Evolutionary conservation across 768 basidiomycete genomes (phyloP).

Genomic region (Boletellus ananas): DNA sequence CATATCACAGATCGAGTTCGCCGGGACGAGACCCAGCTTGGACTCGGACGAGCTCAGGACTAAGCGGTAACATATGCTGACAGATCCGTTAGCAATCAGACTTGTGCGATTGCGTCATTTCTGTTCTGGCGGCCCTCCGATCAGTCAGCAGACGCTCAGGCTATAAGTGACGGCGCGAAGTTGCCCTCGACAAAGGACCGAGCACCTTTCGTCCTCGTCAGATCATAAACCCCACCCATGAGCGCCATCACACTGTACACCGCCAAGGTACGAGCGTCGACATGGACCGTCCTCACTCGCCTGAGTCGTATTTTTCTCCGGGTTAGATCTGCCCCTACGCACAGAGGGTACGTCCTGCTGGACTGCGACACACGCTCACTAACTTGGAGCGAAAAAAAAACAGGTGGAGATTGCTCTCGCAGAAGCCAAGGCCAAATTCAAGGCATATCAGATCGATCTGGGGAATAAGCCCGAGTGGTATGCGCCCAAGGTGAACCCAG

Average conservation of each 20-base stretch:
- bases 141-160: too few species aligned
- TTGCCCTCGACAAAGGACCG: too few species aligned
- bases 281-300: neutral
- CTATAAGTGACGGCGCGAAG: too few species aligned
- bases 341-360: constrained; percentile 42
- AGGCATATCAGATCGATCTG: constrained; percentile 55
- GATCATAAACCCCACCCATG: constrained; percentile 5
- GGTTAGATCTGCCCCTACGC: constrained; percentile 55
- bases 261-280: constrained; percentile 37
- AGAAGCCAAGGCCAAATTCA: constrained; percentile 49
- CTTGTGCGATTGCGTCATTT: too few species aligned
- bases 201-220: too few species aligned
- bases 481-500: constrained; percentile 59
- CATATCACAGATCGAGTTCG: too few species aligned
- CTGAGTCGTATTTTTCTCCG: neutral
- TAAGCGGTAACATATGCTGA: too few species aligned
- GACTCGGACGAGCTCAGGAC: too few species aligned
- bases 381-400: constrained; percentile 31
- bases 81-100: too few species aligned
- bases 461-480: constrained; percentile 69
- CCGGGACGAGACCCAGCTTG: too few species aligned
- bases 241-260: constrained; percentile 42
- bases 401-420: constrained; percentile 60
- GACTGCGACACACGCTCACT: neutral
- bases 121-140: too few species aligned